Percentiles rank a stretch among this genome's conserved stretches.
These are phyloP conservation scores for Globisporangium sylvaticum DNA, from an alignment of 352 stramenopile genomes.

Conservation along the genomic window DNA sequence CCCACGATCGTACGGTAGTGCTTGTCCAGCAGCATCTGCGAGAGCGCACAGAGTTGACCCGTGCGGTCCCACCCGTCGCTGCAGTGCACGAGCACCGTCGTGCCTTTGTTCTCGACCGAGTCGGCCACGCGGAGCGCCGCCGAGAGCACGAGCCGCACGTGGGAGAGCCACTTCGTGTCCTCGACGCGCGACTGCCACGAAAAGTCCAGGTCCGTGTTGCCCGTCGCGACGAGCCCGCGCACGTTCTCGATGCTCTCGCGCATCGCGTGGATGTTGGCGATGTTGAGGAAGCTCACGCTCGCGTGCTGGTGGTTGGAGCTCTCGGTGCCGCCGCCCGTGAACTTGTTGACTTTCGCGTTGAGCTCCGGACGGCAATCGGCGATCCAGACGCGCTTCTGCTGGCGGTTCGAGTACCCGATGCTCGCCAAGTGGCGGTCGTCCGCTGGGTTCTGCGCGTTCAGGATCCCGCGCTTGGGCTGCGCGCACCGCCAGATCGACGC, in stretches of 20 bases:
- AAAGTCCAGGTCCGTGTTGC: constrained; percentile 55
- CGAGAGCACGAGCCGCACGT: constrained; percentile 69
- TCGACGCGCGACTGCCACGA: constrained; percentile 63
- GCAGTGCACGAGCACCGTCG: constrained; percentile 87
- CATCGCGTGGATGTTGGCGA: constrained; percentile 93
- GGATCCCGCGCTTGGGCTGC: constrained; percentile 82
- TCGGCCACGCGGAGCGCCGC: constrained; percentile 62
- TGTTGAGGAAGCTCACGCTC: constrained; percentile 84
- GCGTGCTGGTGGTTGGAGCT: constrained; percentile 73
- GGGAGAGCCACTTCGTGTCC: constrained; percentile 78
- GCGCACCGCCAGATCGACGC: constrained; percentile 82
- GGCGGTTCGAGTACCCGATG: constrained; percentile 42
- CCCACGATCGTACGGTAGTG: constrained; percentile 84
- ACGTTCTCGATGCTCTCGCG: constrained; percentile 81
- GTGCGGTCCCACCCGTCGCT: constrained; percentile 92
- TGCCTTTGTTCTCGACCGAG: constrained; percentile 59
- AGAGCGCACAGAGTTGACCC: constrained; percentile 74
- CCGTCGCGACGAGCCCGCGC: constrained; percentile 34
- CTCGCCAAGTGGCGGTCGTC: constrained; percentile 77
- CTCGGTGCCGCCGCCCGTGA: constrained; percentile 89
- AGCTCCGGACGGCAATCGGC: constrained; percentile 88
- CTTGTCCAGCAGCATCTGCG: constrained; percentile 85
- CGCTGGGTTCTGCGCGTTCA: constrained; percentile 61
- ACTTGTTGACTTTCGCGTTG: constrained; percentile 87
- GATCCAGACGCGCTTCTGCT: constrained; percentile 73